Evolutionary conservation across 768 basidiomycete genomes (phyloP), one percentile per base, ranked within the genome.

Genomic region (Amanita subjunquillea): DNA sequence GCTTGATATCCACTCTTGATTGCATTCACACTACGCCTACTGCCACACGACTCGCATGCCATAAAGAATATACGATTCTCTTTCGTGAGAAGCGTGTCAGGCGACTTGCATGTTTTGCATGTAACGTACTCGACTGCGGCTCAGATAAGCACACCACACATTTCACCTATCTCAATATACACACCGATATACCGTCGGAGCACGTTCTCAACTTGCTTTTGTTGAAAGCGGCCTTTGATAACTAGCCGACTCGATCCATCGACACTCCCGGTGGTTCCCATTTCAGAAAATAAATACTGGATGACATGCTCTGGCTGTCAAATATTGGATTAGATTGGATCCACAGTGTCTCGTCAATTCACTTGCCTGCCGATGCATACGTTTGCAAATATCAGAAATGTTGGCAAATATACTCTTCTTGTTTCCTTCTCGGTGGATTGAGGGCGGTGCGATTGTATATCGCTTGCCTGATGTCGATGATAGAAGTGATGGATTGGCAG

Each of bases 1-100:
- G 93, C 94, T 73, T 96, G 91, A 82, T 87, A 99, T 70, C 95
- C 95, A 55, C 89, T 93, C 83, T 98, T 97, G 83, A 99, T 95
- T 36, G 92, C 75, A 59, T 89, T 90, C 60, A 99, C 95, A 55
- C 91, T 93, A 20, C 94, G 84, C 61, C 89, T 74, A 59, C 85
- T 88, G 2, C 91, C 91, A 60, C 91, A 95, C 5, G 87, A 87
- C 68, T 93, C 87, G 71, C 91, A 93, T 0, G 89, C 78, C 81
- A 91, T 88, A 79, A 99, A 99, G 78, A 94, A 97, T 65, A 99
- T 91, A 70, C 96, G 90, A 69, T 96, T 96, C 72, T 98, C 94
- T 70, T 98, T 99, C 27, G 87, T 85, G 36, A 99, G 80, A 17
- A 96, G 80, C 2, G 96, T 99, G 67, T 99, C 96, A 42, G 91